phyloP scores from a whole-genome alignment of 208 protist species.

The Acanthamoeba pearcei region DNA sequence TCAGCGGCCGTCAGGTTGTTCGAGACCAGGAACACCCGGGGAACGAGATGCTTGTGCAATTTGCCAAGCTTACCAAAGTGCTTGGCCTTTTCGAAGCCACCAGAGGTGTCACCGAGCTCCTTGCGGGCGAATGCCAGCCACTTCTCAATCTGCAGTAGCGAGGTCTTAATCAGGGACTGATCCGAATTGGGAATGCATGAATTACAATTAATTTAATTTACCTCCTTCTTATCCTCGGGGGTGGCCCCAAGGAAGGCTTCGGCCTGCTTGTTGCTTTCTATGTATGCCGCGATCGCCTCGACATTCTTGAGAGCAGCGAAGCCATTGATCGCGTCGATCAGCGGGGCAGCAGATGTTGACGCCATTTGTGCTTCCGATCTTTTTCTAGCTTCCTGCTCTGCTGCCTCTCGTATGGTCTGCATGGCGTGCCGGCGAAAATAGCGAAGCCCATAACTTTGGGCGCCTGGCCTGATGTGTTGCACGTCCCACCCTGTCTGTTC shows the following conservation, averaged over 20 bases:
- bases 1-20: constrained; percentile 61
- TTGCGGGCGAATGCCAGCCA: constrained; percentile 63
- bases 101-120: constrained; percentile 47
- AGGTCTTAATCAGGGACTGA: not conserved
- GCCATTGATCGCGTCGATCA: constrained; percentile 21
- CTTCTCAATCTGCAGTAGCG: constrained; percentile 9
- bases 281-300: not conserved
- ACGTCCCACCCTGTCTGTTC: no score
- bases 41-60: constrained; percentile 64
- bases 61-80: constrained; percentile 58
- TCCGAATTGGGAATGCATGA: not conserved
- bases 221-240: constrained; percentile 61
- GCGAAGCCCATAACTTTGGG: not conserved
- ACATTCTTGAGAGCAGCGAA: not conserved
- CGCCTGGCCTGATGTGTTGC: not conserved
- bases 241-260: constrained; percentile 24
- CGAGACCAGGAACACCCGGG: constrained; percentile 54
- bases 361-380: not conserved
- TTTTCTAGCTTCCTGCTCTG: not conserved
- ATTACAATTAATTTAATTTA: not conserved
- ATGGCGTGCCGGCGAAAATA: not conserved
- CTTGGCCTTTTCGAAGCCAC: constrained; percentile 52
- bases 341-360: not conserved
- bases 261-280: constrained; percentile 34
- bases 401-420: not conserved